Conservation (phyloP, 352 stramenopile species). For the Globisporangium ultimum region DNA sequence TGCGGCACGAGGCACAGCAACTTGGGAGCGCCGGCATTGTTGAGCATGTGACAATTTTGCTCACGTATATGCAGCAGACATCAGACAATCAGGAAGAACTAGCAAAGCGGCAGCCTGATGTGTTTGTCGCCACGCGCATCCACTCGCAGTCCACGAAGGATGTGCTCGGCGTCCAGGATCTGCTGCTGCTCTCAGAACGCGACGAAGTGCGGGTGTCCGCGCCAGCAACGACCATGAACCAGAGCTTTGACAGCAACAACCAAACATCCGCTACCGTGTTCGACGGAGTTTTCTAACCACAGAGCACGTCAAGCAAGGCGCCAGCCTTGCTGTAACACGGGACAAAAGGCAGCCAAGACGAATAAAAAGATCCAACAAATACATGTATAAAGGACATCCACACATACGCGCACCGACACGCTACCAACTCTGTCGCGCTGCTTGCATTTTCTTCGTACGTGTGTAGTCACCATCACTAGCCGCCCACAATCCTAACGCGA, state of each 20-base stretch:
- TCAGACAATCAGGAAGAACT: neutral
- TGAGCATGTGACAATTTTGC: slow-evolving; percentile 30
- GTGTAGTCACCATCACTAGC: too few relatives aligned
- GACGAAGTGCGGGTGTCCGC: slow-evolving; percentile 7
- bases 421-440: too few relatives aligned
- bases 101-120: slow-evolving; percentile 3
- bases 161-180: slow-evolving; percentile 31
- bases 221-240: neutral
- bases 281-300: slow-evolving; percentile 12
- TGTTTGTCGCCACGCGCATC: slow-evolving; percentile 26
- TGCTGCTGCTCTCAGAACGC: slow-evolving; percentile 18
- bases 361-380: slow-evolving; percentile 9
- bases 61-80: slow-evolving; percentile 30
- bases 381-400: slow-evolving; percentile 11
- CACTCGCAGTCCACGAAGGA: slow-evolving; percentile 31
- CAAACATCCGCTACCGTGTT: neutral
- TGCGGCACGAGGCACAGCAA: slow-evolving; percentile 32
- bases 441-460: too few relatives aligned
- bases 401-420: too few relatives aligned
- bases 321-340: too few relatives aligned
- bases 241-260: neutral
- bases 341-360: slow-evolving; percentile 3
- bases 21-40: slow-evolving; percentile 20
- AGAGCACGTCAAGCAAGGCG: too few relatives aligned
- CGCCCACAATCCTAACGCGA: too few relatives aligned